Percentiles rank a stretch among this genome's conserved stretches.
phyloP scores from a whole-genome alignment of 345 rosid genomes.

The Pseudoturritis turrita region DNA sequence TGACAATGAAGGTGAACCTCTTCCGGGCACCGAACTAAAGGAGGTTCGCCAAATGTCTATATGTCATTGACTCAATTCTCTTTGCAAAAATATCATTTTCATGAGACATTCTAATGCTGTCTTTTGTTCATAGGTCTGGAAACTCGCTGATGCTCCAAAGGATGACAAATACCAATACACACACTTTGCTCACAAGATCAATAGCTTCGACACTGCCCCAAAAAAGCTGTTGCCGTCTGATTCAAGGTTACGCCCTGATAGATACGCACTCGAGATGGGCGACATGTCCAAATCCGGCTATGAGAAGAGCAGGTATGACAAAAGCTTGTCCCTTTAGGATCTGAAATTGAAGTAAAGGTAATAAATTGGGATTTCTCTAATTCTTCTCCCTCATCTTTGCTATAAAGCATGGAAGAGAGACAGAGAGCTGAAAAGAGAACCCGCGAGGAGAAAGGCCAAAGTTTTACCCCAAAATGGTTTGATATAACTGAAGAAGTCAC shows the following conservation, averaged over 20 bases:
- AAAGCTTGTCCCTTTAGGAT: background rate
- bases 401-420: conserved; percentile 43
- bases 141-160: conserved; percentile 62
- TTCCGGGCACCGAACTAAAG: conserved; percentile 65
- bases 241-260: conserved; percentile 79
- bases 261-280: conserved; percentile 75
- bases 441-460: conserved; percentile 58
- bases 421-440: conserved; percentile 75
- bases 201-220: conserved; percentile 84
- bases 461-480: conserved; percentile 70
- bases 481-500: conserved; percentile 50
- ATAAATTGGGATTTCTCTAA: background rate
- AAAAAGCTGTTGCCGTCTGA: conserved; percentile 78
- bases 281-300: conserved; percentile 64
- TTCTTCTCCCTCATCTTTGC: background rate
- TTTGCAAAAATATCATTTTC: background rate
- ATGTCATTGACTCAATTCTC: background rate
- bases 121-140: conserved; percentile 54
- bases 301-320: conserved; percentile 71
- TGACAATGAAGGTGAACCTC: conserved; percentile 78
- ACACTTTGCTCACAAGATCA: conserved; percentile 79
- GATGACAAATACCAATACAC: conserved; percentile 75
- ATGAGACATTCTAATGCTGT: background rate
- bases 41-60: conserved; percentile 38
- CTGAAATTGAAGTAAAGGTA: background rate